Evolutionary conservation across 2,329 filamentous ascomycete genomes (phyloP), one percentile per base, ranked within the genome.

Genomic region (Ophiocordyceps camponoti-leonardi): DNA sequence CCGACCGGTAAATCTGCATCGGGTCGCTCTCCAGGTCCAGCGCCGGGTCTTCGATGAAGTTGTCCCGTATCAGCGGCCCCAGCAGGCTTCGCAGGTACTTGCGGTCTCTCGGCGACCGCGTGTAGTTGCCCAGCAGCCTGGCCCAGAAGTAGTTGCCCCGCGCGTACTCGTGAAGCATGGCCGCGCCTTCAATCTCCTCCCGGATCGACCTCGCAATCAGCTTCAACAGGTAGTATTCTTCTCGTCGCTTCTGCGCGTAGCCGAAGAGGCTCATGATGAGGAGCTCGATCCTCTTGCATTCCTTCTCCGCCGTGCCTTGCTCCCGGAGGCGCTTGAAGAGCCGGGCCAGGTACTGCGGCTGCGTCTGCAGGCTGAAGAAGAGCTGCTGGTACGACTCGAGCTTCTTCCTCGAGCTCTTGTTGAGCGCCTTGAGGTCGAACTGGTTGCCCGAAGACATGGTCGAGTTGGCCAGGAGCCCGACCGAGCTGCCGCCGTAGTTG

Each of bases 221-320:
- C 64, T 94, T 95, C 49, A 98, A 69, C 6, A 98, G 72, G 61
- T 95, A 94, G 65, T 96, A 98, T 59, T 98, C 92, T 61, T 98
- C 92, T 58, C 92, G 75, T 50, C 88, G 77, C 68, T 96, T 98
- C 61, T 98, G 92, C 1, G 92, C 90, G 58, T 96, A 94, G 20
- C 92, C 93, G 56, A 96, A 98, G 31, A 96, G 71, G 11, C 87
- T 86, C 87, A 98, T 95, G 64, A 94, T 86, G 49, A 98, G 68
- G 49, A 92, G 83, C 61, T 95, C 90, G 46, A 94, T 83, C 44
- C 86, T 79, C 65, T 94, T 94, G 60, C 80, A 83, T 56, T 98
- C 92, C 62, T 92, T 93, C 56, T 98, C 92, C 0, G 86, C 70
- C 1, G 84, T 86, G 40, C 83, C 86, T 54, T 85, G 76, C 62